A percentile compares a stretch with the other conserved stretches of the same genome.
Evolutionary conservation across 2,329 filamentous ascomycete genomes (phyloP).

Genomic region (Arthrobotrys conoides): DNA sequence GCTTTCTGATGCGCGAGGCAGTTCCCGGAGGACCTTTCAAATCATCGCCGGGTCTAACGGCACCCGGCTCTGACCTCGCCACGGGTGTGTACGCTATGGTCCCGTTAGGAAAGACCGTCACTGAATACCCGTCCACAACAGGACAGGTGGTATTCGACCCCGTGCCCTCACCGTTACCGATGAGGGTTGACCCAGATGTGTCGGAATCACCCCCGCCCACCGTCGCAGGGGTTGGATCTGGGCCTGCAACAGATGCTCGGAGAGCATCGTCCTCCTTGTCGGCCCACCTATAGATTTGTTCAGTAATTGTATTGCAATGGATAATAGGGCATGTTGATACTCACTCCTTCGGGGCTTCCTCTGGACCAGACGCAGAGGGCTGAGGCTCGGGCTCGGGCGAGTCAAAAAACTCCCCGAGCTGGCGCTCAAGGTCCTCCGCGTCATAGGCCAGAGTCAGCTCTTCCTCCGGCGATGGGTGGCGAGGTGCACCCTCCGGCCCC

Average conservation of each 20-base stretch:
- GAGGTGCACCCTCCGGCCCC: slow-evolving; percentile 12
- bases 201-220: slow-evolving; percentile 11
- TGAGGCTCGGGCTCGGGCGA: neutral
- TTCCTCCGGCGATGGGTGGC: slow-evolving; percentile 6
- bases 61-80: neutral
- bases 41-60: slow-evolving; percentile 21
- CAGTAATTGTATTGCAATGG: neutral
- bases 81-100: slow-evolving; percentile 34
- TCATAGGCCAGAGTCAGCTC: neutral
- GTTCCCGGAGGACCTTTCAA: slow-evolving; percentile 5
- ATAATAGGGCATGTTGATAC: neutral
- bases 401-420: slow-evolving; percentile 3
- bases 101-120: slow-evolving; percentile 35
- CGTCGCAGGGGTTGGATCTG: neutral
- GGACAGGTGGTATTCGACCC: slow-evolving; percentile 15
- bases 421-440: neutral
- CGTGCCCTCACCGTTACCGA: slow-evolving; percentile 12
- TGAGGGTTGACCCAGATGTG: slow-evolving; percentile 16
- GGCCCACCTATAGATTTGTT: neutral
- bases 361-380: neutral
- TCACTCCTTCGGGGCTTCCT: neutral
- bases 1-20: slow-evolving; percentile 19
- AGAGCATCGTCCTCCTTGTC: neutral
- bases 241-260: neutral
- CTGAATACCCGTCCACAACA: slow-evolving; percentile 5